Evolutionary conservation across 139 green algal species (phyloP).

Genomic region (Haematococcus lacustris): DNA sequence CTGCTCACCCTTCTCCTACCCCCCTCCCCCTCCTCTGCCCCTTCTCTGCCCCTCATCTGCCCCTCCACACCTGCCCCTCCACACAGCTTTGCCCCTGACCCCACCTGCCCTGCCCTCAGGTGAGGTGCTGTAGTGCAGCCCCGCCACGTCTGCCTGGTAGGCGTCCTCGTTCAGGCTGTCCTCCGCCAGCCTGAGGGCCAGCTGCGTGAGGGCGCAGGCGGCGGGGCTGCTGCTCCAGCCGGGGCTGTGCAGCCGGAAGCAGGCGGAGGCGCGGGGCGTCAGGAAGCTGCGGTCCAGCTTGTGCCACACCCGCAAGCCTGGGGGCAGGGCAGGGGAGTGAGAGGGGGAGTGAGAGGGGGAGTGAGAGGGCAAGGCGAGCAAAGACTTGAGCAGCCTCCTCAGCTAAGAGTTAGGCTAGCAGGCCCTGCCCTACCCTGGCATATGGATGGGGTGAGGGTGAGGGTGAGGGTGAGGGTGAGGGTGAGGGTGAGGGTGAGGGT

Average conservation of each 20-base stretch:
- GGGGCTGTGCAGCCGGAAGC: conserved; percentile 53
- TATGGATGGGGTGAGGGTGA: no score
- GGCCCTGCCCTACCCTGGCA: no score
- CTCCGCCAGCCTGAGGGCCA: conserved; percentile 73
- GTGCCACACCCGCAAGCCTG: conserved; percentile 72
- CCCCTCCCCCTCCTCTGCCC: no score
- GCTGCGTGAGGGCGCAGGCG: conserved; percentile 40
- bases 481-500: no score
- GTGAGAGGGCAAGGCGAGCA: not conserved
- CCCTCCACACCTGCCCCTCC: no score
- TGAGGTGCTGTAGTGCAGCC: conserved; percentile 50
- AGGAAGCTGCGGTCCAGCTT: conserved; percentile 70
- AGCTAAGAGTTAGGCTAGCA: no score
- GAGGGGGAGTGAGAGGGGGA: not conserved
- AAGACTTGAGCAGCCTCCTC: no score
- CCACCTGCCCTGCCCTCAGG: conserved; percentile 15
- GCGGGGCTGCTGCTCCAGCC: conserved; percentile 25
- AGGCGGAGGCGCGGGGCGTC: conserved; percentile 51
- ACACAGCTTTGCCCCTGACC: no score
- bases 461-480: no score
- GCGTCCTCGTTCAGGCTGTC: conserved; percentile 79
- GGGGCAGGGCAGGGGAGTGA: not conserved
- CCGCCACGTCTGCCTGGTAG: conserved; percentile 81
- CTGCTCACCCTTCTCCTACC: no score
- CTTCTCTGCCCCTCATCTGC: no score